Evolutionary conservation across 129 eudicot genomes (phyloP), one percentile per base, ranked within the genome.

Genomic region (sunflower (Helianthus annuus)): DNA sequence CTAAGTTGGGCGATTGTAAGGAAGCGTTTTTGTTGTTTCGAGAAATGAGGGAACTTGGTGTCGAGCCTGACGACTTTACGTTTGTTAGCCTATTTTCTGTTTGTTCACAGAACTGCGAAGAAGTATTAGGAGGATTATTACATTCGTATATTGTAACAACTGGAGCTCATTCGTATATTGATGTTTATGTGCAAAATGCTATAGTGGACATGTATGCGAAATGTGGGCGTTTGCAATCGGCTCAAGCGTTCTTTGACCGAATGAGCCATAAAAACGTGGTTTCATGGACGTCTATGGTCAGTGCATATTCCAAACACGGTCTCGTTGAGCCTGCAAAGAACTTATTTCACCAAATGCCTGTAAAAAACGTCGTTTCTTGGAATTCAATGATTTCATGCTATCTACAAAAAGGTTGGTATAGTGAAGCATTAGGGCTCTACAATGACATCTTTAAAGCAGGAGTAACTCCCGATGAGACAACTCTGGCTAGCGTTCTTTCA

Each of bases 231-330:
- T 38, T 82, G 6, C 42, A 45, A 11, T 49, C 64, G 5, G 86
- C 86, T 55, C 79, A 72, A 68, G 38, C 75, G 3, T 77, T 72
- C 56, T 82, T 82, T 55, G 77, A 78, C 44, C 76, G 17, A 15
- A 82, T 82, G 86, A 68, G 45, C 54, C 16, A 68, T 24, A 78
- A 48, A 78, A 78, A 82, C 7, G 86, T 82, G 39, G 80, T 78
- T 39, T 73, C 86, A 2, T 82, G 86, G 86, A 82, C 86, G 10
- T 73, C 83, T 67, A 82, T 82, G 83, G 80, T 78, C 9, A 78
- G 68, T 49, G 83, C 69, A 5, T 82, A 82, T 36, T 77, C 83
- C 32, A 78, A 61, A 54, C 13, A 67, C 3, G 77, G 86, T 32
- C 76, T 42, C 7, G 58, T 78, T 16, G 76, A 73, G 54, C 29